Evolutionary conservation across 495 filamentous ascomycete species (phyloP), one percentile per base, ranked within the genome.

Genomic region (Lasiosphaeria hispida): DNA sequence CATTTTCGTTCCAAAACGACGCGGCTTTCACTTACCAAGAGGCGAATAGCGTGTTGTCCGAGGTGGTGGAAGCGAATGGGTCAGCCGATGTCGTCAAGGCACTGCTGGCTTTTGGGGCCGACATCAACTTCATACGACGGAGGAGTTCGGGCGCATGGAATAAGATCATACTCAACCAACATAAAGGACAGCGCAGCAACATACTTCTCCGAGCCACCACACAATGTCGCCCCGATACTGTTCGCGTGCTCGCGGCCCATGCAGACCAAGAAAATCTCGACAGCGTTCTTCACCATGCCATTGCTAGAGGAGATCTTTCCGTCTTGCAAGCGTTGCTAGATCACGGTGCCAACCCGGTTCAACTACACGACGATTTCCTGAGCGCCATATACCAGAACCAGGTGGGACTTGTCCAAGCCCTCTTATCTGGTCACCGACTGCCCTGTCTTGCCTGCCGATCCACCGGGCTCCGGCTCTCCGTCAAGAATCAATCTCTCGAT

Each of bases 221-320:
- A n/a, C 58, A 56, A 10, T 69, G 62, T 34, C 60, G 59, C 7
- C 41, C 64, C 30, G 69, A 71, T 15, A 68, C 59, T 3, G 67
- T 71, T 14, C 51, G 63, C 19, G 40, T 51, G 0, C 51, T 71
- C 15, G 69, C 69, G 8, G 57, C 52, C 30, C 61, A 59, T n/a
- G 67, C 69, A 45, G 69, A 71, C 63, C 66, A 71, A 33, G 54
- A 63, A 13, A 69, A 63, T 34, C 64, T 71, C 35, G 69, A 71
- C 51, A 50, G 57, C 30, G 69, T 59, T 7, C 64, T 71, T 11
- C 69, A 62, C 15, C 53, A 68, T 30, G 69, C 69, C 10, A 67
- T 71, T 6, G 48, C 53, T 15, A 47, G 69, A 18, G 59, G 60
- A 1, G 61, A 69, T 33, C 36, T 65, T 19, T 58, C 56, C 7